Base-by-base conservation (phyloP, 2,329 filamentous ascomycete genomes). In the Aureobasidium mangrovei region DNA sequence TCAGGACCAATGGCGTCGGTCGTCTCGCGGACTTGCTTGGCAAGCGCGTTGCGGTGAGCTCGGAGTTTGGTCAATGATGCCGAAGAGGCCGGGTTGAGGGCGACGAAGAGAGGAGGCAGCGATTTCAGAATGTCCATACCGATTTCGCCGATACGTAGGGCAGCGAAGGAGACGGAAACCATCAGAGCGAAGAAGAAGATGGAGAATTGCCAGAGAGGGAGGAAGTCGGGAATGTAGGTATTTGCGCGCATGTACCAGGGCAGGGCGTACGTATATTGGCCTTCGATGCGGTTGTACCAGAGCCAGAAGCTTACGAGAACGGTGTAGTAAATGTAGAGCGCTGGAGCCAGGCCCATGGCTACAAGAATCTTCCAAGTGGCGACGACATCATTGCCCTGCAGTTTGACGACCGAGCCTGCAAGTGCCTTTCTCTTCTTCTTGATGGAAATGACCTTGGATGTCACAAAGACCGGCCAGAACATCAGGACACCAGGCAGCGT, bases 61-160 rank as follows among this genome's bases (percentile, higher is more conserved):
- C 89, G 83, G 48, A 98, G 79, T 62, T 85, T 85, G 58, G 87
- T 81, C 47, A 98, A 82, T 56, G 85, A 88, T 72, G 90, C 95
- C 67, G 83, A 86, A 1, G 88, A 91, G 4, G 83, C 82, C 1
- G 93, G 93, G 63, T 86, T 86, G 64, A 97, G 78, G 60, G 88
- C 91, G 29, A 96, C 77, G 44, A 95, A 76, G 8, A 98, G 80
- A 4, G 93, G 93, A 8, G 89, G 82, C 10, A 98, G 79, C 0
- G 91, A 97, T 72, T 97, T 98, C 73, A 93, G 76, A 53, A 98
- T 96, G 66, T 98, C 93, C 90, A 98, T 96, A 51, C 91, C 93
- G n/a, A 95, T 85, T 72, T 98, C 93, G 45, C 93, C 93, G 61
- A 97, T 95, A 7, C 93, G 85, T 49, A 98, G 82, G 4, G 93